phyloP scores from a whole-genome alignment of 164 flowering plant species.

The Piper betle region DNA sequence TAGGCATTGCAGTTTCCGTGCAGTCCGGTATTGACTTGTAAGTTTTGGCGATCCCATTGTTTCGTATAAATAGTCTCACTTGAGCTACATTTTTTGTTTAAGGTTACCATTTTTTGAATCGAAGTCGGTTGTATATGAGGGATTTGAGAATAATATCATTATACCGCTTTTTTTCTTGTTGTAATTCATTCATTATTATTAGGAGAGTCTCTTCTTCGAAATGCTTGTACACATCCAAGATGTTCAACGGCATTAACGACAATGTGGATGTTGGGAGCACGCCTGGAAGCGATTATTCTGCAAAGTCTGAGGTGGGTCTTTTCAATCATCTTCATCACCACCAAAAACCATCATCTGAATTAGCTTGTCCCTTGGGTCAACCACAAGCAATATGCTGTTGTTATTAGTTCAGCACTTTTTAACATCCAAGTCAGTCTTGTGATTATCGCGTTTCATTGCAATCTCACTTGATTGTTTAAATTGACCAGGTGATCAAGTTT shows the following conservation, averaged over 20 bases:
- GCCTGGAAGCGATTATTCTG: conserved; percentile 4
- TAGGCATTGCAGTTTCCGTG: background rate
- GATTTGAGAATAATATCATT: too few species aligned
- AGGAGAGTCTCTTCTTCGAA: conserved; percentile 7
- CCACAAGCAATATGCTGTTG: background rate
- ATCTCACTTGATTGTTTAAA: background rate
- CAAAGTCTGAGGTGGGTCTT: conserved; percentile 10
- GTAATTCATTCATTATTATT: background rate
- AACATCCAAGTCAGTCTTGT: background rate
- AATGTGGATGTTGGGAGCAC: conserved; percentile 1
- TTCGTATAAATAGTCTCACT: too few species aligned
- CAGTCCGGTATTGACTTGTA: background rate
- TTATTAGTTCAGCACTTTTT: background rate
- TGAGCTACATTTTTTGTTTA: background rate
- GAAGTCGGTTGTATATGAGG: background rate
- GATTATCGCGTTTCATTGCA: background rate
- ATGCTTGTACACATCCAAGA: conserved; percentile 5
- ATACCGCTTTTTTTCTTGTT: background rate
- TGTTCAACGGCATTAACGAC: conserved; percentile 2
- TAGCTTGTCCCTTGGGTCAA: too few species aligned
- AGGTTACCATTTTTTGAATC: background rate
- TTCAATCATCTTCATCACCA: too few species aligned
- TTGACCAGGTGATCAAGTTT: conserved; percentile 15
- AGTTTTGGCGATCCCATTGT: background rate
- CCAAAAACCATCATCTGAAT: too few species aligned